Percentiles rank a stretch among this genome's conserved stretches.
These are phyloP conservation scores for Cystobasidium onofrii DNA, from an alignment of 768 basidiomycete species.

Conservation along the genomic window DNA sequence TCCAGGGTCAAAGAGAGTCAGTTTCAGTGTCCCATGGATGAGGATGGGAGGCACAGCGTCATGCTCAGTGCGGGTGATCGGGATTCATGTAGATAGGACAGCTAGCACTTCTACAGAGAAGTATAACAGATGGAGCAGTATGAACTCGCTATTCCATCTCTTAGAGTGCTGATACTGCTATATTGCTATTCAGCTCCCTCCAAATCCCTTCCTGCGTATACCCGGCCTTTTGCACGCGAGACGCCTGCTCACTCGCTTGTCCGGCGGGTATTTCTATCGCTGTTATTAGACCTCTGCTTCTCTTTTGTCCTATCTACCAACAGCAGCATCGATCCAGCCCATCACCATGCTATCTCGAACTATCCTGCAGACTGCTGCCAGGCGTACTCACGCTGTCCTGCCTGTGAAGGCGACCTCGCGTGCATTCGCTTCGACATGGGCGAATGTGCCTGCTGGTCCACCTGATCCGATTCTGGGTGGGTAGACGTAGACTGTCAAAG, in stretches of 20 bases:
- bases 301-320: background rate
- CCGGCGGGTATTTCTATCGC: background rate
- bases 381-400: background rate
- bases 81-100: background rate
- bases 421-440: constrained; percentile 61
- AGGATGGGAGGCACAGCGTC: too few species aligned
- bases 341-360: constrained; percentile 5
- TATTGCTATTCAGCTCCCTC: background rate
- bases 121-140: background rate
- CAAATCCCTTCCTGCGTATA: background rate
- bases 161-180: background rate
- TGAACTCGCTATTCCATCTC: background rate
- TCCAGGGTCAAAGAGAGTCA: background rate
- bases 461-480: constrained; percentile 86
- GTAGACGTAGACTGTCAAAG: constrained; percentile 34
- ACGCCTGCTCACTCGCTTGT: background rate
- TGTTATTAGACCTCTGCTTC: background rate
- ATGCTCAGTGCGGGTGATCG: background rate
- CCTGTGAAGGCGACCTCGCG: constrained; percentile 17
- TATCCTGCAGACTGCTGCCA: constrained; percentile 6
- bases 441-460: constrained; percentile 72
- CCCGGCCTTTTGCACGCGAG: background rate
- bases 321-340: background rate
- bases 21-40: background rate
- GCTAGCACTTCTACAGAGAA: background rate